These are phyloP conservation scores for Teunomyces gatunensis DNA, from an alignment of 805 yeast genomes.

Conservation along the genomic window DNA sequence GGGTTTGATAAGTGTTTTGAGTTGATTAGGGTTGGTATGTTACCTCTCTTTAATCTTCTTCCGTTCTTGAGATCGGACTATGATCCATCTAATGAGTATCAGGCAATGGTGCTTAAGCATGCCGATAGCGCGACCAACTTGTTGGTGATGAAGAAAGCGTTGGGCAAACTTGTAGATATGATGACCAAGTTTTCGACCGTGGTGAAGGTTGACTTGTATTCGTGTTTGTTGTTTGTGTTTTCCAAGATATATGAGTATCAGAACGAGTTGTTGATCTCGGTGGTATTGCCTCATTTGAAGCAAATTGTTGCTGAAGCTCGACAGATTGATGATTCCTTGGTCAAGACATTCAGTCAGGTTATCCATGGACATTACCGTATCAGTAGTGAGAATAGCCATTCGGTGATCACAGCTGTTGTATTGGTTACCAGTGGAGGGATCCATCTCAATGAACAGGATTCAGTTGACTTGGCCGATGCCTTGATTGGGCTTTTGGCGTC, in stretches of 20 bases:
- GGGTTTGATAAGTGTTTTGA: slow-evolving; percentile 83
- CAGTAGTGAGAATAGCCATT: slow-evolving; percentile 16
- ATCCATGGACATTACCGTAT: slow-evolving; percentile 20
- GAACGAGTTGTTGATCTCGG: slow-evolving; percentile 43
- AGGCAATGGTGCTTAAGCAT: slow-evolving; percentile 24
- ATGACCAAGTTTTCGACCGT: slow-evolving; percentile 62
- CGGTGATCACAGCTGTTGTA: slow-evolving; percentile 33
- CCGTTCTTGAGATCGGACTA: slow-evolving; percentile 57
- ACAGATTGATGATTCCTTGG: slow-evolving; percentile 15
- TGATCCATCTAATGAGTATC: slow-evolving; percentile 25
- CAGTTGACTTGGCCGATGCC: slow-evolving; percentile 17
- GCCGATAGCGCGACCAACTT: slow-evolving; percentile 38
- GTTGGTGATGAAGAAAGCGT: slow-evolving; percentile 46
- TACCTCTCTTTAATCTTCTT: slow-evolving; percentile 56
- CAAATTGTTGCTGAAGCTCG: slow-evolving; percentile 25
- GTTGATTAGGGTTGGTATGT: slow-evolving; percentile 64
- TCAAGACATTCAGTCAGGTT: slow-evolving; percentile 24
- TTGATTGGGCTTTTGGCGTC: slow-evolving; percentile 23
- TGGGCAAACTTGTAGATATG: slow-evolving; percentile 58
- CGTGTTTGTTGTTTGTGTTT: slow-evolving; percentile 65
- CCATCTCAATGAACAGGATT: slow-evolving; percentile 22
- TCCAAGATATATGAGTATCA: slow-evolving; percentile 51
- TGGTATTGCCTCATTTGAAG: slow-evolving; percentile 45
- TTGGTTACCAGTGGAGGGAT: slow-evolving; percentile 36
- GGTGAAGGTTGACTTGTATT: slow-evolving; percentile 66